phyloP scores from a whole-genome alignment of 257 asterid species.

The Eucommia ulmoides region DNA sequence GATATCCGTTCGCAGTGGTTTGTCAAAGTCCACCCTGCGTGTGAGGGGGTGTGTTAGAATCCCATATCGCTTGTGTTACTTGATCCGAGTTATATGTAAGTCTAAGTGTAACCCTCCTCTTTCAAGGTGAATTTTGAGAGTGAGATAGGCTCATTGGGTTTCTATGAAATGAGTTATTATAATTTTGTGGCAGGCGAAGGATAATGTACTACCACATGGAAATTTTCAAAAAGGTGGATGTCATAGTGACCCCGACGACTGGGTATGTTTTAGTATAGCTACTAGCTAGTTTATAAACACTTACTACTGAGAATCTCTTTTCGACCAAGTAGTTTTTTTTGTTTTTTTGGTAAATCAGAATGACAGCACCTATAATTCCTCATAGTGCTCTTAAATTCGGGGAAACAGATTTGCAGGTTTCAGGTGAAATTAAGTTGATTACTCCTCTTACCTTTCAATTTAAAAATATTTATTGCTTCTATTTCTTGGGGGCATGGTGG shows the following conservation, averaged over 20 bases:
- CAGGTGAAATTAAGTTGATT: slow-evolving; percentile 28
- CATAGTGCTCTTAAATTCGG: slow-evolving; percentile 67
- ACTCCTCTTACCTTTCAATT: not conserved
- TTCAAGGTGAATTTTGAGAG: no score
- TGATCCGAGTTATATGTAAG: no score
- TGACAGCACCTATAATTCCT: slow-evolving; percentile 95
- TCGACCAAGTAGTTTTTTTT: not conserved
- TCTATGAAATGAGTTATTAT: no score
- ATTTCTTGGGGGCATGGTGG: not conserved
- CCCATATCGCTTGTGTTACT: no score
- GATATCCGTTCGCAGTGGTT: no score
- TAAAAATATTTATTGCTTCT: not conserved
- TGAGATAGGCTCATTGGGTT: no score
- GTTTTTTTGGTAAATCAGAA: slow-evolving; percentile 2
- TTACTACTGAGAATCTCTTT: not conserved
- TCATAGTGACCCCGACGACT: slow-evolving; percentile 90
- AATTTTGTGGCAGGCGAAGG: slow-evolving; percentile 67
- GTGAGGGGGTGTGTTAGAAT: no score
- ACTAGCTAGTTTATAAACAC: not conserved
- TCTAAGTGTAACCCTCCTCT: no score
- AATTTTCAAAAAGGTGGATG: slow-evolving; percentile 69
- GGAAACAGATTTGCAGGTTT: slow-evolving; percentile 67
- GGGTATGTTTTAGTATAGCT: slow-evolving; percentile 57
- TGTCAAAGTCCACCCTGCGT: no score
- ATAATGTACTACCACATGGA: slow-evolving; percentile 76